Percentiles rank a stretch among this genome's conserved stretches.
Evolutionary conservation across 805 yeast species (phyloP).

Genomic region (Teunomyces pallodes): DNA sequence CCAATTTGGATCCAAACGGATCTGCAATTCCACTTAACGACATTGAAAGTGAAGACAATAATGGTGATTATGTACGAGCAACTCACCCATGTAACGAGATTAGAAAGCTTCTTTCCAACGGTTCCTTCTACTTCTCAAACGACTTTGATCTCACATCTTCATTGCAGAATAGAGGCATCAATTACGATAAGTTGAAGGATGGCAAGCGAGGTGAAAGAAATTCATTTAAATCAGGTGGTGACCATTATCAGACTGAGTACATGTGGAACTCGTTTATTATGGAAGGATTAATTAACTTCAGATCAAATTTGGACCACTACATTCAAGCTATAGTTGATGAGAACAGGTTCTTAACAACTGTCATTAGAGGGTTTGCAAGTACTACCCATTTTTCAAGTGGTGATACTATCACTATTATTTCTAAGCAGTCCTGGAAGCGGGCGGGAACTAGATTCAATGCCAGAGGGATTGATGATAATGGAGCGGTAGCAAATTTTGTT

Average conservation of each 20-base stretch:
- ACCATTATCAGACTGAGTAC: conserved; percentile 71
- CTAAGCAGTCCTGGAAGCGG: conserved; percentile 94
- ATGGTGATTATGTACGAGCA: conserved; percentile 18
- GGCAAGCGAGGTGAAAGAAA: background rate
- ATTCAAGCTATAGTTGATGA: conserved; percentile 64
- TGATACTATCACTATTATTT: conserved; percentile 69
- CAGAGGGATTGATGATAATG: conserved; percentile 85
- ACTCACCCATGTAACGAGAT: conserved; percentile 81
- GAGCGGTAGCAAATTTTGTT: conserved; percentile 49
- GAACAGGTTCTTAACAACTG: conserved; percentile 83
- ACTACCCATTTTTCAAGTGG: conserved; percentile 49
- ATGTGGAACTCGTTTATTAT: conserved; percentile 97
- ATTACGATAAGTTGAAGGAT: conserved; percentile 19
- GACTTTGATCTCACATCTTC: conserved; percentile 91
- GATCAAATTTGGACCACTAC: conserved; percentile 63
- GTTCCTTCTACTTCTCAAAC: conserved; percentile 88
- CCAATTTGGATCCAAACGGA: conserved; percentile 67
- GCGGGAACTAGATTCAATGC: conserved; percentile 98
- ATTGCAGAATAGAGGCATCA: conserved; percentile 71
- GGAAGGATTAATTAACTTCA: conserved; percentile 72
- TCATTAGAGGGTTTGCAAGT: conserved; percentile 92
- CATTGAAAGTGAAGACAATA: conserved; percentile 24
- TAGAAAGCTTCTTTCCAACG: conserved; percentile 74
- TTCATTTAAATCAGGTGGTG: conserved; percentile 7
- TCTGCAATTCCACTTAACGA: conserved; percentile 50